These are phyloP conservation scores for Fusarium fujikuroi DNA, from an alignment of 2,329 filamentous ascomycete species.

Conservation along the genomic window DNA sequence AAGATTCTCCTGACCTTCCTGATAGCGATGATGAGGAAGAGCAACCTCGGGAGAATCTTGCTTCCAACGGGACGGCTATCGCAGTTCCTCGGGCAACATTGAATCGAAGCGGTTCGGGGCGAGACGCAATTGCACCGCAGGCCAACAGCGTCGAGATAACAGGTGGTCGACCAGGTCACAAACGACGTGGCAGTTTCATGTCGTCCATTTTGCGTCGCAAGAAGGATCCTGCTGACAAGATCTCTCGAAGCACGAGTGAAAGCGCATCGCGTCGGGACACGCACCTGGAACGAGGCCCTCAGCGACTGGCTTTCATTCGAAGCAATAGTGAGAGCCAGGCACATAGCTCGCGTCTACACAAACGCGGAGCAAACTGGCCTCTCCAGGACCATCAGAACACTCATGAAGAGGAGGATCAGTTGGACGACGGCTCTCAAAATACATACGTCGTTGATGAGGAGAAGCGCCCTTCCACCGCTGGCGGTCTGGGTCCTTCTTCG, in stretches of 20 bases:
- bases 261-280: constrained; percentile 72
- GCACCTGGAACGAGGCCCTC: constrained; percentile 66
- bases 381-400: constrained; percentile 48
- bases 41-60: constrained; percentile 28
- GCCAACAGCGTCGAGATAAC: constrained; percentile 32
- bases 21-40: constrained; percentile 65
- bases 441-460: constrained; percentile 42
- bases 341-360: constrained; percentile 41
- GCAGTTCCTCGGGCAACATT: constrained; percentile 46
- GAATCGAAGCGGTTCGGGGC: constrained; percentile 56
- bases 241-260: constrained; percentile 65
- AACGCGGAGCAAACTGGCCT: constrained; percentile 50
- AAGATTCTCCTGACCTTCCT: constrained; percentile 67
- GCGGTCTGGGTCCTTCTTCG: constrained; percentile 40
- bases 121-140: constrained; percentile 48
- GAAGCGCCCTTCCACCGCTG: constrained; percentile 51
- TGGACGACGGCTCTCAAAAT: constrained; percentile 39
- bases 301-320: constrained; percentile 61
- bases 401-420: constrained; percentile 46
- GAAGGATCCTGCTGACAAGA: constrained; percentile 60
- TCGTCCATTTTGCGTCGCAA: constrained; percentile 73
- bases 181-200: constrained; percentile 63
- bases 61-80: constrained; percentile 1
- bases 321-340: constrained; percentile 47
- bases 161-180: constrained; percentile 44